Evolutionary conservation across 1,139 yeast genomes (phyloP), one percentile per base, ranked within the genome.

Genomic region (Saccharomycopsis crataegensis): DNA sequence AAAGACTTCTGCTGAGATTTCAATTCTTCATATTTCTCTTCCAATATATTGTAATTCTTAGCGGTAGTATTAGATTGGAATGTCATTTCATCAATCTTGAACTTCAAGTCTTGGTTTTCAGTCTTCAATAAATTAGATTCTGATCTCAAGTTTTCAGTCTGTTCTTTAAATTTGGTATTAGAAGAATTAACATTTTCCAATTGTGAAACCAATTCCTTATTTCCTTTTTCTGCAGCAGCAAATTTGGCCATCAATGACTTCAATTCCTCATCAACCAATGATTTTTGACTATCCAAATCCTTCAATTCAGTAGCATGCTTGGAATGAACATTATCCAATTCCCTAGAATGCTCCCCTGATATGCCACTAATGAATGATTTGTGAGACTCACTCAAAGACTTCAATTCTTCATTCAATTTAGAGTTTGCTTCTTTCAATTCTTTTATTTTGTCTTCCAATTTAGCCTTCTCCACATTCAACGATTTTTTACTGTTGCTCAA

Each of bases 21-120:
- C 22, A 52, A 36, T n/a, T 31, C 38, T 28, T 52, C 48, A 43
- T 52, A 50, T 14, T 28, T 34, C 16, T 51, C 50, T 11, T 44
- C 43, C 42, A 54, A 41, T n/a, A 36, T 48, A 49, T 54, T 54
- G 36, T 28, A 56, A 7, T 46, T 31, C 51, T 56, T 56, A 14
- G 46, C 51, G 12, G 50, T 12, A 1, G 56, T 16, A 43, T 56
- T 56, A 12, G 22, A 49, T 16, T 53, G 22, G 31, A 56, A 56
- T 33, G 49, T 51, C 40, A 54, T 43, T 14, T 53, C 43, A 37
- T 51, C 53, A 28, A 36, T 38, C 6, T 34, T 46, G 38, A 43
- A 50, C 28, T 49, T 53, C 51, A 56, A 51, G 16, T 50, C 51
- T 43, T 53, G 51, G 9, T 48, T 48, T 17, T 45, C 48, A 16